Evolutionary conservation across 306 rosid genomes (phyloP).

Genomic region (Adenanthera pavonina): DNA sequence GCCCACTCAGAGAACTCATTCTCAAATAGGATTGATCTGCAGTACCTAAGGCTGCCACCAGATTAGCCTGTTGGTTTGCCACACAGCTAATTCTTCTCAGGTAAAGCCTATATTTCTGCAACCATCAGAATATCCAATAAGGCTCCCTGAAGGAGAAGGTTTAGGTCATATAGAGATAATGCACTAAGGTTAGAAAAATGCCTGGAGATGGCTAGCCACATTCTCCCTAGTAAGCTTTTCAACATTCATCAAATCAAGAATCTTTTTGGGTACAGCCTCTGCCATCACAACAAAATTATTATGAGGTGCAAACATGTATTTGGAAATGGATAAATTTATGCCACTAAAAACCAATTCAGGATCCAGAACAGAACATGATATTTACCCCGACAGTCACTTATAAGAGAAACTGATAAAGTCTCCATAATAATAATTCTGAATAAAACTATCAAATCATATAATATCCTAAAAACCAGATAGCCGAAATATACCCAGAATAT

Average conservation of each 20-base stretch:
- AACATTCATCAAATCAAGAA: conserved; percentile 91
- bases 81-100: conserved; percentile 82
- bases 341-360: not conserved
- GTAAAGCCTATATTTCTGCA: conserved; percentile 96
- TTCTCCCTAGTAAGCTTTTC: conserved; percentile 95
- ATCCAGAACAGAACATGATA: conserved; percentile 13
- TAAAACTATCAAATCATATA: not conserved
- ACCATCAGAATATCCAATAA: conserved; percentile 23
- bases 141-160: conserved; percentile 26
- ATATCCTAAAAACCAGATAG: not conserved
- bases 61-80: conserved; percentile 87
- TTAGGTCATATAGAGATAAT: conserved; percentile 12
- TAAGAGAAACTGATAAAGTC: not conserved
- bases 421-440: not conserved
- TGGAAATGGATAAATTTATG: conserved; percentile 10
- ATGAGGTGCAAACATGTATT: conserved; percentile 21
- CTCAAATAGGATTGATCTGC: conserved; percentile 78
- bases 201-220: conserved; percentile 99
- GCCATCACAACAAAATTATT: conserved; percentile 39
- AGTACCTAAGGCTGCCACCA: conserved; percentile 81
- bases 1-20: conserved; percentile 64
- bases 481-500: not conserved
- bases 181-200: conserved; percentile 37
- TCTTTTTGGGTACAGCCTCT: conserved; percentile 94
- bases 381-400: not conserved